These are phyloP conservation scores for Suillus cothurnatus DNA, from an alignment of 768 basidiomycete genomes.

Conservation along the genomic window DNA sequence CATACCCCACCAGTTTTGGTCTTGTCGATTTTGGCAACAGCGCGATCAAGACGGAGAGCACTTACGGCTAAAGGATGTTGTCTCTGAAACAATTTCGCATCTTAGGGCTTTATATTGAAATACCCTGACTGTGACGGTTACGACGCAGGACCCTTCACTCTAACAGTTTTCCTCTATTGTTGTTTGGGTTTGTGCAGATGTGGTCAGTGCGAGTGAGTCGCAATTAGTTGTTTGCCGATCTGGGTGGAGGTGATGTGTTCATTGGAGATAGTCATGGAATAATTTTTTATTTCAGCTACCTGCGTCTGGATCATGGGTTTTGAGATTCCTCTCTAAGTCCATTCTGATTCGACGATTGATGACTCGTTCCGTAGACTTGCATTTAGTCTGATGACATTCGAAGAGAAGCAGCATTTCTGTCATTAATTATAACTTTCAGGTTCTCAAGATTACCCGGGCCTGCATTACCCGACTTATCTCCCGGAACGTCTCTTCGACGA, in stretches of 20 bases:
- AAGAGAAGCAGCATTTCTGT: not conserved
- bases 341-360: not conserved
- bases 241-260: not conserved
- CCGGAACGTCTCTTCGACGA: conserved; percentile 79
- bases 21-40: conserved; percentile 77
- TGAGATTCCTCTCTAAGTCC: not conserved
- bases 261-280: no score
- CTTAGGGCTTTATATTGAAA: not conserved
- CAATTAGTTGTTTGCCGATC: not conserved
- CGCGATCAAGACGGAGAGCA: conserved; percentile 50
- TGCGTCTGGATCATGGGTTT: conserved; percentile 1
- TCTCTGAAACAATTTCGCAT: not conserved
- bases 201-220: not conserved
- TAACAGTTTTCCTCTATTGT: not conserved
- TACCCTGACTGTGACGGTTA: not conserved
- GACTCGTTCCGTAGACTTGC: not conserved
- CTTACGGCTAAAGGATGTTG: not conserved
- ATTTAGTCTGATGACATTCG: not conserved
- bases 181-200: not conserved
- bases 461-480: conserved; percentile 47
- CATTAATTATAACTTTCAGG: no score
- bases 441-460: no score
- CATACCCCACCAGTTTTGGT: conserved; percentile 71
- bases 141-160: not conserved
- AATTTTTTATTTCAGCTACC: no score